phyloP scores from a whole-genome alignment of 75 land plant species.

The Pseudotsuga menziesii region DNA sequence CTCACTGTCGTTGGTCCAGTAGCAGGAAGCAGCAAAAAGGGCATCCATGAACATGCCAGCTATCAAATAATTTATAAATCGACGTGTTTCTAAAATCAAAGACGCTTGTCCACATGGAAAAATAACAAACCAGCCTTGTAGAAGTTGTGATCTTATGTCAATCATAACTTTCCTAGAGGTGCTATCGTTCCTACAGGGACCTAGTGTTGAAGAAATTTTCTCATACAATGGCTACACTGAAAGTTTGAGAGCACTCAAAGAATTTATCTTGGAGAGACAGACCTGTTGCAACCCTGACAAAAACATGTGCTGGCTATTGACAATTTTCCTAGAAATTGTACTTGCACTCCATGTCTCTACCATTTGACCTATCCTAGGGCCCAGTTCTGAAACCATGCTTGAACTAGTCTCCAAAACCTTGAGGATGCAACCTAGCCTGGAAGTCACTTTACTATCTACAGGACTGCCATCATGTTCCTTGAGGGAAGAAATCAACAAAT shows the following conservation, averaged over 20 bases:
- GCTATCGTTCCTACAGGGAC: no score
- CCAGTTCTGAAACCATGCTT: conserved; percentile 28
- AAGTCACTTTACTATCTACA: not conserved
- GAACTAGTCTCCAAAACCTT: conserved; percentile 20
- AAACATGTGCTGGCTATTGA: conserved; percentile 20
- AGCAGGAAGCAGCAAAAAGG: no score
- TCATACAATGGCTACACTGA: conserved; percentile 13
- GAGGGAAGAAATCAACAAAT: conserved; percentile 21
- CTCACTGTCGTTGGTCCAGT: no score
- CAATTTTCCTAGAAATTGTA: conserved; percentile 36
- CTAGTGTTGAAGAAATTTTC: not conserved
- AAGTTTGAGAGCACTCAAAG: conserved; percentile 27
- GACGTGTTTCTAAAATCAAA: no score
- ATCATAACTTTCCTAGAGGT: no score
- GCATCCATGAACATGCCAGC: no score
- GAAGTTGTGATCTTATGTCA: no score
- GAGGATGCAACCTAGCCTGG: conserved; percentile 35
- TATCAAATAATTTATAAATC: no score
- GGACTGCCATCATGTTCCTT: conserved; percentile 7
- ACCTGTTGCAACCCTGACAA: conserved; percentile 29
- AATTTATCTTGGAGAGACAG: conserved; percentile 46
- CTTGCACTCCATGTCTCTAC: conserved; percentile 42
- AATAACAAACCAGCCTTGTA: no score
- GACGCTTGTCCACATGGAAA: no score
- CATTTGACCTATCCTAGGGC: conserved; percentile 26